Evolutionary conservation across 306 rosid genomes (phyloP), one percentile per base, ranked within the genome.

Genomic region (Cucurbita maxima): DNA sequence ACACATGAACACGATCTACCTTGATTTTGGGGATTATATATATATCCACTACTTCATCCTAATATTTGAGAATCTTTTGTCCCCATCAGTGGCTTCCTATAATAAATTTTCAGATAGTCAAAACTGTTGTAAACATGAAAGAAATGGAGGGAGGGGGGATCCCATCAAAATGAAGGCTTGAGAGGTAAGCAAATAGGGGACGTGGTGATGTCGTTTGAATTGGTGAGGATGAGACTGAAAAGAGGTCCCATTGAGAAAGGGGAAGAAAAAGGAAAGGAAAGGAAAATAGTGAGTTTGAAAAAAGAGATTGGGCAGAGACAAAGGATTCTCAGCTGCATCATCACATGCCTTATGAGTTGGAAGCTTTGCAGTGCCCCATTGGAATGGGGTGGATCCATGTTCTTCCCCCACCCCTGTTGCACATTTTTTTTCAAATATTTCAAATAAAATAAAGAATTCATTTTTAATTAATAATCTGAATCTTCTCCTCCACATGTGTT

Each of bases 311-410:
- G 77, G 68, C 89, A 87, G 80, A 74, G 88, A 85, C 92, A 88
- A 79, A 82, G 30, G 76, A 34, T 77, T 72, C 79, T 84, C 66
- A 79, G 63, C 79, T 58, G 48, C 87, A 73, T 86, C 97, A 86
- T 87, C 97, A 86, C 89, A 89, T 85, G 89, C 79, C 76, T 75
- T 53, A 55, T 72, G 76, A 74, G 88, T 83, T 84, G 91, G 85
- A 80, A 81, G 83, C 83, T 82, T 58, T 53, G 75, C 62, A 53
- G 19, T 81, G 66, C 84, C 85, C 81, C 74, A 77, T 78, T 80
- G 87, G 76, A 84, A 74, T 81, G 72, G 86, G 86, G 84, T 82
- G 91, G 88, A 86, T 82, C 87, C 90, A 85, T 83, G 82, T 86
- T 77, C 79, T 74, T 76, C 34, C 9, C 15, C 73, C 37, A 62